Evolutionary conservation across 169 alveolate genomes (phyloP).

Genomic region (Cryptosporidium ubiquitum): DNA sequence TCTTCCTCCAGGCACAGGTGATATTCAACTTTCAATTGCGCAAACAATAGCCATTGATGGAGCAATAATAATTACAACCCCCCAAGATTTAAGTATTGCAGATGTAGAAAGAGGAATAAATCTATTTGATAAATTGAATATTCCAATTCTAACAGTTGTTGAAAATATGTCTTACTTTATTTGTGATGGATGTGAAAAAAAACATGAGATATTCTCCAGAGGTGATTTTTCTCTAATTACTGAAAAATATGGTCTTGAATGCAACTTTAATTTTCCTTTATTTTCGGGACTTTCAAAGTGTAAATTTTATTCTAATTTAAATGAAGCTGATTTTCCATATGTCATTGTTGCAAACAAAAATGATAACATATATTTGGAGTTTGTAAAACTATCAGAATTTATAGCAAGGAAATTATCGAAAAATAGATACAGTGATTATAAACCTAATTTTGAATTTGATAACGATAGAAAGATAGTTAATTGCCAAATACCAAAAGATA

Average conservation of each 20-base stretch:
- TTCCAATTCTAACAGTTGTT: constrained; percentile 92
- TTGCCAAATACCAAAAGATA: constrained; percentile 75
- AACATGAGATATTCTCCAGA: constrained; percentile 89
- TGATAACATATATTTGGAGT: constrained; percentile 75
- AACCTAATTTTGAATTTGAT: constrained; percentile 71
- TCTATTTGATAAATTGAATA: constrained; percentile 91
- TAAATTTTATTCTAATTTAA: constrained; percentile 71
- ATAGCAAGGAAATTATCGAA: constrained; percentile 80
- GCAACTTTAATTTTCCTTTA: constrained; percentile 85
- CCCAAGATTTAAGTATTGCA: constrained; percentile 89
- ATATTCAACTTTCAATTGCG: constrained; percentile 95
- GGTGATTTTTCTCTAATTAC: constrained; percentile 84
- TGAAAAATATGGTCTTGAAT: constrained; percentile 85
- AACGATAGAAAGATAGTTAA: constrained; percentile 63
- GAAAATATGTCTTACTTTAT: constrained; percentile 95
- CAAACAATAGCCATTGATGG: constrained; percentile 90
- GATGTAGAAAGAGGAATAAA: constrained; percentile 95
- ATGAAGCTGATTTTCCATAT: constrained; percentile 85
- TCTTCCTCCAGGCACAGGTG: constrained; percentile 99
- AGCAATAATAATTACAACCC: constrained; percentile 95
- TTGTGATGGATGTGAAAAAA: constrained; percentile 89
- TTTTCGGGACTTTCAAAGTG: constrained; percentile 83
- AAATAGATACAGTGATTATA: constrained; percentile 29
- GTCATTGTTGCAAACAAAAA: constrained; percentile 85
- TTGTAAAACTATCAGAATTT: constrained; percentile 79